A percentile compares a stretch with the other conserved stretches of the same genome.
Evolutionary conservation across 164 flowering plant species (phyloP).

Genomic region (Brasenia schreberi): DNA sequence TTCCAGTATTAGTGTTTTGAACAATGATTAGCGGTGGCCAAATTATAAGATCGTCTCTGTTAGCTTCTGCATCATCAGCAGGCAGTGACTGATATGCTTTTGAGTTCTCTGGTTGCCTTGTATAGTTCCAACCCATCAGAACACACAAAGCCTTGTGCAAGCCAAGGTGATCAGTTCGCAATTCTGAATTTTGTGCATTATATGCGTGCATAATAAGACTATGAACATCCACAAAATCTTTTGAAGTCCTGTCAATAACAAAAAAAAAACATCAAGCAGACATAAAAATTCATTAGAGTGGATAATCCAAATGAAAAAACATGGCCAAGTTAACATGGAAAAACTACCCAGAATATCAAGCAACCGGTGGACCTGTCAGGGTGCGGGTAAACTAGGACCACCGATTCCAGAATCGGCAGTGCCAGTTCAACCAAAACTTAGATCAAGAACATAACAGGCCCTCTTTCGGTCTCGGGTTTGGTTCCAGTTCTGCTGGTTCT

Average conservation of each 20-base stretch:
- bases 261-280: neutral
- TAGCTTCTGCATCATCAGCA: conserved; percentile 61
- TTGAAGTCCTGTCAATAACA: conserved; percentile 46
- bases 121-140: conserved; percentile 86
- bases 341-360: too few relatives aligned
- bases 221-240: conserved; percentile 75
- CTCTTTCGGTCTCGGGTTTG: too few relatives aligned
- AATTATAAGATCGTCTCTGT: conserved; percentile 69
- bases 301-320: too few relatives aligned
- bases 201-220: conserved; percentile 78
- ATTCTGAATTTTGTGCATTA: conserved; percentile 51
- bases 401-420: too few relatives aligned
- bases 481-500: too few relatives aligned
- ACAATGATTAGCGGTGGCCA: conserved; percentile 94
- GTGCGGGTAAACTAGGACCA: too few relatives aligned
- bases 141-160: conserved; percentile 90
- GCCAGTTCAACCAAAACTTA: too few relatives aligned
- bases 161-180: conserved; percentile 74
- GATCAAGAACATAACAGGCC: too few relatives aligned
- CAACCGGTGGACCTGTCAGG: too few relatives aligned
- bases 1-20: conserved; percentile 78
- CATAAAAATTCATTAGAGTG: too few relatives aligned
- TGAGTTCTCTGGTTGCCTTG: conserved; percentile 63
- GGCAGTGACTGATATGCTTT: conserved; percentile 60
- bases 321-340: too few relatives aligned